Base-by-base conservation (phyloP, 371 early-diverging fungal genomes). In the Capillidium rhysosporum region DNA sequence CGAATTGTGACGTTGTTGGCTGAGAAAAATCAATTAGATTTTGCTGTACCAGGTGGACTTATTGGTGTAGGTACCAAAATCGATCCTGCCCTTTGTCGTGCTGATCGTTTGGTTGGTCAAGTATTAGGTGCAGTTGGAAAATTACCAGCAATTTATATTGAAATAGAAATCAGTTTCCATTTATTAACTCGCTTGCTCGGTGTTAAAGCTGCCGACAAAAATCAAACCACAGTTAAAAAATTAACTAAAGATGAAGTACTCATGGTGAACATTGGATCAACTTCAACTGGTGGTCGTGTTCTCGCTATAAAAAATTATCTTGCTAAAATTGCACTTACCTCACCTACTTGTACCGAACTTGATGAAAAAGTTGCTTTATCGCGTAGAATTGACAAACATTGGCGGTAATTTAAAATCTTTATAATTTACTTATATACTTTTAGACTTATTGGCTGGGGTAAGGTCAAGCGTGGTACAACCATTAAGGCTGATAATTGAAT, bases 1-100 rank as follows among this genome's bases (percentile, higher is more conserved):
- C 80, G 84, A 59, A 89, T 99, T 58, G 69, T 92, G 44, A 79
- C 93, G 7, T 79, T 99, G 46, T 78, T 85, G 57, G 90, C 99
- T 30, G 99, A 99, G 67, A 67, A 70, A 52, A 99, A 98, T 70
- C 70, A 78, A 54, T 74, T 99, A 45, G 74, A 92, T 64, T 92
- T 94, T 71, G 99, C 99, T 43, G 92, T 97, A 56, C 98, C 99
- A 25, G 99, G 99, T 58, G 99, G 99, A 58, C 77, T 99, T 49
- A 99, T 99, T 62, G 69, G 97, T 76, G 98, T 99, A 51, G 99
- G 99, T 57, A 99, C 99, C 31, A 75, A 84, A 60, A 81, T 99
- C 67, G 99, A 99, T 71, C 99, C 99, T 34, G 88, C 90, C 12
- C 77, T 97, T 45, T 98, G 98, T 73, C 87, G 98, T 73, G 93